These are phyloP conservation scores for Cornus suecica DNA, from an alignment of 148 eudicot genomes.

Conservation along the genomic window DNA sequence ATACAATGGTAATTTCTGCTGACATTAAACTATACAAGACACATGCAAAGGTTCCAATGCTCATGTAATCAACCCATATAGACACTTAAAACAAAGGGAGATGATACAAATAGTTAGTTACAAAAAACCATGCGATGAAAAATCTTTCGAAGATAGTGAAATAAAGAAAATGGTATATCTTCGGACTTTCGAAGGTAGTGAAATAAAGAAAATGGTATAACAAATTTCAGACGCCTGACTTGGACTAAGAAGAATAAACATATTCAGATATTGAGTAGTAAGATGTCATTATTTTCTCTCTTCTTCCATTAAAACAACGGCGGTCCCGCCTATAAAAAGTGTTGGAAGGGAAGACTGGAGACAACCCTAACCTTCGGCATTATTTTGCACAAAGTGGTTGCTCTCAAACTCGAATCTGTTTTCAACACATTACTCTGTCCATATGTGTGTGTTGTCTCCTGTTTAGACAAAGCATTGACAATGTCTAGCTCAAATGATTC, in stretches of 20 bases:
- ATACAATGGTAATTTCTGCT: background rate
- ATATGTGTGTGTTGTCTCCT: background rate
- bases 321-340: too few species aligned
- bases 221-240: background rate
- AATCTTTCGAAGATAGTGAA: background rate
- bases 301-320: background rate
- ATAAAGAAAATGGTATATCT: background rate
- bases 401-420: background rate
- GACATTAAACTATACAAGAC: background rate
- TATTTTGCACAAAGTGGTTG: too few species aligned
- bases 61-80: background rate
- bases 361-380: too few species aligned
- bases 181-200: background rate
- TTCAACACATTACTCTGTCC: too few species aligned
- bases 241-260: background rate
- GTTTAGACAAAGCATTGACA: background rate
- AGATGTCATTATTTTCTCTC: background rate
- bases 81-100: background rate
- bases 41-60: background rate
- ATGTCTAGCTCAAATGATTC: conserved; percentile 4
- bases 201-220: background rate
- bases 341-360: too few species aligned
- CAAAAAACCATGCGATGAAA: background rate
- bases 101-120: background rate
- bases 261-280: background rate